Conservation (phyloP, 768 basidiomycete species). For the Rhizopogon salebrosus region DNA sequence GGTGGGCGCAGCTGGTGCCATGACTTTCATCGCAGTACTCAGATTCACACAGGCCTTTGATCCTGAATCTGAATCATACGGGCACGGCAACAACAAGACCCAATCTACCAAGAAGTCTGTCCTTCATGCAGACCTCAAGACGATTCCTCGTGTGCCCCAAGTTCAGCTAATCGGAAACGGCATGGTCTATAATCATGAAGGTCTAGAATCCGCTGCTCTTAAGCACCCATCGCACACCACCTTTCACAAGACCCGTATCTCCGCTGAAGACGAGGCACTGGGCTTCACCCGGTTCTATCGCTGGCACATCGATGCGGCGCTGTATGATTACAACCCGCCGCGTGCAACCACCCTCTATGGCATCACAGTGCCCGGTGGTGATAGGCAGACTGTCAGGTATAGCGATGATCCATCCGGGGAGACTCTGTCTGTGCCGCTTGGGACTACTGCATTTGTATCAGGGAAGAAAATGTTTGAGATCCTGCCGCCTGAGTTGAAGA, state of each 20-base stretch:
- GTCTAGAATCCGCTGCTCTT: constrained; percentile 69
- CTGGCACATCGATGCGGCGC: constrained; percentile 90
- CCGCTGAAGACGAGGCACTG: constrained; percentile 65
- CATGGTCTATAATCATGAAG: constrained; percentile 73
- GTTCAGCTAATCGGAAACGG: constrained; percentile 94
- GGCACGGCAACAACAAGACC: constrained; percentile 88
- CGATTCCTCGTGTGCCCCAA: constrained; percentile 81
- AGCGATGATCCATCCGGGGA: constrained; percentile 60
- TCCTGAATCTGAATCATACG: constrained; percentile 55
- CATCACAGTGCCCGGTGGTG: constrained; percentile 64
- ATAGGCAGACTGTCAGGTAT: constrained; percentile 61
- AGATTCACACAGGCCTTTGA: constrained; percentile 65
- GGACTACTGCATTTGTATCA: constrained; percentile 80
- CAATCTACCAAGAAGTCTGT: constrained; percentile 70
- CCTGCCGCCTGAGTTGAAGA: constrained; percentile 66
- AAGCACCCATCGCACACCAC: constrained; percentile 84
- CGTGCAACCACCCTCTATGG: constrained; percentile 84
- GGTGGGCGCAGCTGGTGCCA: constrained; percentile 33
- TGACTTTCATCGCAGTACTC: constrained; percentile 6
- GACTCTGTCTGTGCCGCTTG: constrained; percentile 75
- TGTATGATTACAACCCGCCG: constrained; percentile 74
- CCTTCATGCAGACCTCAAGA: constrained; percentile 86
- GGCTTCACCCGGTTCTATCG: constrained; percentile 88
- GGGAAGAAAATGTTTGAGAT: constrained; percentile 84
- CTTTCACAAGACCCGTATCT: constrained; percentile 80